These are phyloP conservation scores for Geosiphon pyriformis DNA, from an alignment of 192 early-diverging fungal genomes.

Conservation along the genomic window DNA sequence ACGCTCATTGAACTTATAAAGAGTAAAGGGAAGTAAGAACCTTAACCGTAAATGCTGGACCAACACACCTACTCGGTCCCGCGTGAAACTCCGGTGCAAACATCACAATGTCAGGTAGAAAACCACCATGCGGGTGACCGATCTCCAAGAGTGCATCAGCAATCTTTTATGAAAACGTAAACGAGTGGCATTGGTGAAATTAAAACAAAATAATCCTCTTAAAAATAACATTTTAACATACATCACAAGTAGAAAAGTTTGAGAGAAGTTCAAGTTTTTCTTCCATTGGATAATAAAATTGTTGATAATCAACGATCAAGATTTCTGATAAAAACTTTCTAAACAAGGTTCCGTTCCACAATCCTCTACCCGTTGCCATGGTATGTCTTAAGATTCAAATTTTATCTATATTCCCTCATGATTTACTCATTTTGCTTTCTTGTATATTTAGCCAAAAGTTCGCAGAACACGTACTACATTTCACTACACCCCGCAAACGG, in stretches of 20 bases:
- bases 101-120: conserved; percentile 50
- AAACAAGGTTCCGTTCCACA: no score
- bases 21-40: conserved; percentile 19
- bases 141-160: conserved; percentile 50
- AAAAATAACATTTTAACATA: background rate
- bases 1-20: background rate
- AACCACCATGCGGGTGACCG: conserved; percentile 43
- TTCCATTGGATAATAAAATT: background rate
- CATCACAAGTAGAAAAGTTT: background rate
- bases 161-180: conserved; percentile 21
- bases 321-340: no score
- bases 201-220: background rate
- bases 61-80: conserved; percentile 40
- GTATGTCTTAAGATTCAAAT: no score
- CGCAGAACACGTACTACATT: background rate
- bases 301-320: no score
- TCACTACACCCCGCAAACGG: background rate
- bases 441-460: background rate
- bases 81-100: conserved; percentile 46
- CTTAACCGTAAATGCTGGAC: conserved; percentile 56
- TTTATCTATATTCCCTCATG: no score
- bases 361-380: no score
- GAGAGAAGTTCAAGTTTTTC: background rate
- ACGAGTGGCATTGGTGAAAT: background rate
- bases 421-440: no score